Base-by-base conservation (phyloP, 306 rosid genomes). In the Castanospermum australe region DNA sequence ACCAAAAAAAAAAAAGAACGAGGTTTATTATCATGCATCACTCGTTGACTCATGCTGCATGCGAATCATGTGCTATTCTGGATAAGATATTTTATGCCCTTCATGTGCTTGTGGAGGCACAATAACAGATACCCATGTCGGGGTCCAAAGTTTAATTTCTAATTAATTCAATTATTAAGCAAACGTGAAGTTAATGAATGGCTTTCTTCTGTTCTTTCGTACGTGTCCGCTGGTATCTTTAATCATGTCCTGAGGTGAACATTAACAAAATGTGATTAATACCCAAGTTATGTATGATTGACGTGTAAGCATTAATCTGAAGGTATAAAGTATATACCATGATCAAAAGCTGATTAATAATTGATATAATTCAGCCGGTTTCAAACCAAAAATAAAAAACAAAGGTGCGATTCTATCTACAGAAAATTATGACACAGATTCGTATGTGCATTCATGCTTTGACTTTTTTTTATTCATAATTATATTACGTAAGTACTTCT, bases 1-100 rank as follows among this genome's bases (percentile, higher is more conserved):
- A n/a, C n/a, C n/a, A n/a, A n/a, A n/a, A n/a, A n/a, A n/a, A n/a
- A n/a, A n/a, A n/a, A n/a, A n/a, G n/a, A n/a, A n/a, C n/a, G n/a
- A n/a, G n/a, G n/a, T n/a, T n/a, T n/a, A n/a, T n/a, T n/a, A n/a
- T n/a, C n/a, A n/a, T n/a, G n/a, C n/a, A n/a, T n/a, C n/a, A n/a
- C n/a, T n/a, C 2, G 18, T 5, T 38, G 32, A 1, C 48, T 41
- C 11, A 17, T 28, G 21, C 0, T 70, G 2, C 78, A 70, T 33
- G 86, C 57, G 65, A 77, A 77, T 71, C 83, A 44, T 71, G 21
- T 82, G 70, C 56, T 52, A 1, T 42, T 54, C 15, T 13, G 15
- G 76, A 77, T 63, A 82, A 82, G 82, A 54, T 77, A 14, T 77
- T 69, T 82, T 8, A 28, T 28, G 4, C 0, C 4, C 30, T 13